Conservation (phyloP, 1,284 basidiomycete genomes). For the Cerrena zonata region DNA sequence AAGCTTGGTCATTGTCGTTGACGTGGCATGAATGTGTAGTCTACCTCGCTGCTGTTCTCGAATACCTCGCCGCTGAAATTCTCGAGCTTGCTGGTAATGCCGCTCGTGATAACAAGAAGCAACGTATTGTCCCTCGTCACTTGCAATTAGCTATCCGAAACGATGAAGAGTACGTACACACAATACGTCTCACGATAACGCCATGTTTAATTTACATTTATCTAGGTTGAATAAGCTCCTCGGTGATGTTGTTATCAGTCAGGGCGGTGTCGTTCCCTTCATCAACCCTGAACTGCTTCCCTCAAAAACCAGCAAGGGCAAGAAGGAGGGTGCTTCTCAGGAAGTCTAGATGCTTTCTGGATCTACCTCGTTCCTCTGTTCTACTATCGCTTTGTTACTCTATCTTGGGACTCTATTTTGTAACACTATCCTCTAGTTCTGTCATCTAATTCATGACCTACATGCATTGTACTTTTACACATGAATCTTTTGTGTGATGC, state of each 20-base stretch:
- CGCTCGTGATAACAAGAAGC: constrained; percentile 70
- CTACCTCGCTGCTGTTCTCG: constrained; percentile 80
- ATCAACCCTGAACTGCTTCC: constrained; percentile 68
- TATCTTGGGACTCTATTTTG: constrained; percentile 13
- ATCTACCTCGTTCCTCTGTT: constrained; percentile 2
- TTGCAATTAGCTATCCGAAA: constrained; percentile 82
- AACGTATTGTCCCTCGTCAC: constrained; percentile 80
- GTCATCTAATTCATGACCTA: constrained; percentile 7
- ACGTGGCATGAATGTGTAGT: constrained; percentile 38
- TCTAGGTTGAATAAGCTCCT: constrained; percentile 64
- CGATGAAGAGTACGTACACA: constrained; percentile 60
- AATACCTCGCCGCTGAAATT: constrained; percentile 84
- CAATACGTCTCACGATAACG: neutral
- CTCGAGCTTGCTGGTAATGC: constrained; percentile 86
- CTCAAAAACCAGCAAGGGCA: constrained; percentile 56
- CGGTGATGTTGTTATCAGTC: constrained; percentile 72
- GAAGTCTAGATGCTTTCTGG: constrained; percentile 28
- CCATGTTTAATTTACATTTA: neutral
- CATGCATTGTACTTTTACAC: neutral
- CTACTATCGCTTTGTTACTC: too few species aligned
- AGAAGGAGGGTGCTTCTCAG: constrained; percentile 41
- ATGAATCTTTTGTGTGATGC: too few species aligned
- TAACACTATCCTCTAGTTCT: constrained; percentile 10
- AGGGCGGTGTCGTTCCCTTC: constrained; percentile 77
- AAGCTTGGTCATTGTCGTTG: neutral